Evolutionary conservation across 768 basidiomycete genomes (phyloP).

Genomic region (Xerocomellus amylosporus): DNA sequence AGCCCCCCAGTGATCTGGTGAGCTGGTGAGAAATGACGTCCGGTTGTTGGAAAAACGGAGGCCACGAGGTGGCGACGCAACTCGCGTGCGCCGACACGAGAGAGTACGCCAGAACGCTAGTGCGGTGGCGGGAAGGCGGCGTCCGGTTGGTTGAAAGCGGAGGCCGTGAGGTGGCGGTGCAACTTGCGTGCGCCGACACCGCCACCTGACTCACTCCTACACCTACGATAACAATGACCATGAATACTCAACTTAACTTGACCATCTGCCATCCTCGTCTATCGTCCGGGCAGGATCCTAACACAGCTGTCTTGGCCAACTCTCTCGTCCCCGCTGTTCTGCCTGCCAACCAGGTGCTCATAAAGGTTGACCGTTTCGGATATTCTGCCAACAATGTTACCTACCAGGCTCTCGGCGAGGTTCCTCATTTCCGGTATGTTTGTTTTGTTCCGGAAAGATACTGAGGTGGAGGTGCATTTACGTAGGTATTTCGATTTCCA

Average conservation of each 20-base stretch:
- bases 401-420: constrained; percentile 56
- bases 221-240: too few species aligned
- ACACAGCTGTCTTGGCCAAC: constrained; percentile 27
- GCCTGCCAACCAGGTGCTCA: constrained; percentile 48
- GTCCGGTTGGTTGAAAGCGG: too few species aligned
- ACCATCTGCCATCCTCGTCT: constrained; percentile 41
- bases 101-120: too few species aligned
- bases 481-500: constrained; percentile 72
- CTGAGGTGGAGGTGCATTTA: constrained; percentile 12
- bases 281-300: constrained; percentile 33
- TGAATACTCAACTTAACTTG: constrained; percentile 24
- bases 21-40: too few species aligned
- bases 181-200: too few species aligned
- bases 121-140: too few species aligned
- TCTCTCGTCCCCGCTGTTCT: constrained; percentile 18
- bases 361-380: constrained; percentile 64
- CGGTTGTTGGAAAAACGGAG: too few species aligned
- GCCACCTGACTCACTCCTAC: too few species aligned
- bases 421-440: constrained; percentile 38
- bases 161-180: too few species aligned
- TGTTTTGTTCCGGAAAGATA: background rate
- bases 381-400: constrained; percentile 73
- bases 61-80: too few species aligned
- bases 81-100: too few species aligned
- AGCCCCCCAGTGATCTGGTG: too few species aligned